Evolutionary conservation across 225 moss, liverwort and hornwort genomes (phyloP).

Genomic region (Anthoceros angustus): DNA sequence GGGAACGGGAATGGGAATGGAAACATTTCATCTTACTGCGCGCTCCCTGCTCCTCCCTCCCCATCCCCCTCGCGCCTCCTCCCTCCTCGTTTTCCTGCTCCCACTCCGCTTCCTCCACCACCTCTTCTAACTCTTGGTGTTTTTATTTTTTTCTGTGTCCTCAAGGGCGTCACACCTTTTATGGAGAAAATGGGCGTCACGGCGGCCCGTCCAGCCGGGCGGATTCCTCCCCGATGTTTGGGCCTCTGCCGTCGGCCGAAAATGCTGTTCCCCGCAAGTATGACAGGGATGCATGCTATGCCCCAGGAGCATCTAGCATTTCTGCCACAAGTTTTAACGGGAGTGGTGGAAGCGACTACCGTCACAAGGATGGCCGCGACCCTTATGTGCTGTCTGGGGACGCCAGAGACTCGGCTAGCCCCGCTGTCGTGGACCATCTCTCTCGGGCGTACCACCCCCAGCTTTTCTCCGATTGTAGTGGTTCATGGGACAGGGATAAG

Average conservation of each 20-base stretch:
- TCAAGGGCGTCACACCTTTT: slow-evolving; percentile 48
- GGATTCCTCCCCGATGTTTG: slow-evolving; percentile 37
- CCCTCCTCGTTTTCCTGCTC: not conserved
- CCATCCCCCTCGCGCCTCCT: not conserved
- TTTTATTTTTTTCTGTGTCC: slow-evolving; percentile 2
- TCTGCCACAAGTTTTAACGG: slow-evolving; percentile 27
- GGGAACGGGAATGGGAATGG: too few relatives aligned
- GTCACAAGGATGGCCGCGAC: slow-evolving; percentile 37
- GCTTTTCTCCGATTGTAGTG: slow-evolving; percentile 37
- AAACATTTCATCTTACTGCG: too few relatives aligned
- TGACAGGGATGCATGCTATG: slow-evolving; percentile 37
- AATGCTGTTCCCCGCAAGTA: slow-evolving; percentile 40
- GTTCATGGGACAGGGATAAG: slow-evolving; percentile 49
- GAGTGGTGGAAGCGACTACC: slow-evolving; percentile 31
- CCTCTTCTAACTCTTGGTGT: not conserved
- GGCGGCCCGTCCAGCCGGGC: slow-evolving; percentile 32
- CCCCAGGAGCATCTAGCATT: slow-evolving; percentile 25
- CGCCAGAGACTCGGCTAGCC: slow-evolving; percentile 27
- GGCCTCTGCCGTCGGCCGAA: slow-evolving; percentile 31
- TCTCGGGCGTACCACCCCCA: slow-evolving; percentile 31
- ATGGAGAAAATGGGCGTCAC: slow-evolving; percentile 44
- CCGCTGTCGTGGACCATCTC: slow-evolving; percentile 27
- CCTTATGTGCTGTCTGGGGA: slow-evolving; percentile 28
- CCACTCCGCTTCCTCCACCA: not conserved
- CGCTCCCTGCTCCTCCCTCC: not conserved